Percentiles rank a stretch among this genome's conserved stretches.
phyloP scores from a whole-genome alignment of 805 yeast species.

The Schizosaccharomyces pombe region DNA sequence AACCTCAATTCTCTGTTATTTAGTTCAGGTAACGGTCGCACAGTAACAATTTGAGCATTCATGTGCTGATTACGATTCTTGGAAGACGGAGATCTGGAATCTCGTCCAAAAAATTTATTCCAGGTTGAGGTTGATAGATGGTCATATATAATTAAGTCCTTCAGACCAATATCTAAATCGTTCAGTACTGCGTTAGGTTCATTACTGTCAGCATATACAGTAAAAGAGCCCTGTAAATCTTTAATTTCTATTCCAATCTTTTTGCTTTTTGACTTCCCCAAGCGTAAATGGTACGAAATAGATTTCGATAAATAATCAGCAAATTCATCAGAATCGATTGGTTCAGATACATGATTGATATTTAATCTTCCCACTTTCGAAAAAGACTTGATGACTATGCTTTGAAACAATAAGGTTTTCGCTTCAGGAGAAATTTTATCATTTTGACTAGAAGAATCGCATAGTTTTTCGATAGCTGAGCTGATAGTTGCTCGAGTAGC shows the following conservation, averaged over 20 bases:
- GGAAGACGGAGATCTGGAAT: conserved; percentile 38
- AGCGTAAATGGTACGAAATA: conserved; percentile 20
- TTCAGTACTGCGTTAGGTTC: conserved; percentile 17
- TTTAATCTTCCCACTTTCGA: conserved; percentile 40
- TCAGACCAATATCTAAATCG: conserved; percentile 24
- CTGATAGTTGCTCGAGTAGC: conserved; percentile 48
- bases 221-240: conserved; percentile 27
- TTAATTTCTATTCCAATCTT: conserved; percentile 34
- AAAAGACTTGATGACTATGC: conserved; percentile 59
- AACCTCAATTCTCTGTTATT: conserved; percentile 48
- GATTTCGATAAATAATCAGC: conserved; percentile 13
- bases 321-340: conserved; percentile 13
- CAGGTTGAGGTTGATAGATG: conserved; percentile 73
- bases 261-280: conserved; percentile 41
- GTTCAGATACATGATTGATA: conserved; percentile 21
- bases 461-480: conserved; percentile 35
- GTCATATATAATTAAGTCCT: conserved; percentile 41
- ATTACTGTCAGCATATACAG: conserved; percentile 21
- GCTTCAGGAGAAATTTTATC: conserved; percentile 16
- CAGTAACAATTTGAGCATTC: conserved; percentile 26
- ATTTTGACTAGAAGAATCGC: conserved; percentile 17
- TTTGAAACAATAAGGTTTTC: conserved; percentile 18
- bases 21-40: conserved; percentile 38
- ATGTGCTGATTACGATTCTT: conserved; percentile 12
- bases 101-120: conserved; percentile 63